Conservation (phyloP, 2,329 filamentous ascomycete genomes). For the Stachybotrys echinatus region DNA sequence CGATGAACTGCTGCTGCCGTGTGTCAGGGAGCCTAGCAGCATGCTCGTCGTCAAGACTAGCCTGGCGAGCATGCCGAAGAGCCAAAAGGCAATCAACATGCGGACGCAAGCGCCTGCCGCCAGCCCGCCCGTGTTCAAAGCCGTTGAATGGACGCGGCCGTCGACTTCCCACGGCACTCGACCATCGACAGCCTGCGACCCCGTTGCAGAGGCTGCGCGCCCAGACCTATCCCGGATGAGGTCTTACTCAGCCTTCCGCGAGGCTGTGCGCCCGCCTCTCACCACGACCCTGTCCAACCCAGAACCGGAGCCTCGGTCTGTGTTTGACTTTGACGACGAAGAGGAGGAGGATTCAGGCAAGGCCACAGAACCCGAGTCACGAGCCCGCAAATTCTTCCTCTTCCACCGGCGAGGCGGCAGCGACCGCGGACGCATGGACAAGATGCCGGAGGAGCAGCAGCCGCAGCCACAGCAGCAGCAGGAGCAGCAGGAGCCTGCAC, state of each 20-base stretch:
- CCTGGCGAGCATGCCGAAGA: neutral
- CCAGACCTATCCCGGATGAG: conserved; percentile 7
- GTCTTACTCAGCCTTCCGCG: neutral
- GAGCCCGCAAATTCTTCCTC: conserved; percentile 34
- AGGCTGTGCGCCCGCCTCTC: neutral
- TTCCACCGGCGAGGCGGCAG: conserved; percentile 33
- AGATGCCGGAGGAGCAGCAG: conserved; percentile 21
- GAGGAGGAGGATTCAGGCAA: conserved; percentile 21
- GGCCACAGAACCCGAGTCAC: conserved; percentile 15
- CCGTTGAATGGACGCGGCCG: neutral
- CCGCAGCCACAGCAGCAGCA: conserved; percentile 5
- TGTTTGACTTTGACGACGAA: conserved; percentile 44
- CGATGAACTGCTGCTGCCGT: conserved; percentile 16
- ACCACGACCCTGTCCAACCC: conserved; percentile 15
- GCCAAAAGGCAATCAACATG: neutral
- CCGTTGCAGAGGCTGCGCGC: conserved; percentile 11
- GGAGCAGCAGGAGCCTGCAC: conserved; percentile 8
- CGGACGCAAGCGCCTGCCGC: neutral
- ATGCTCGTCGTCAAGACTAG: neutral
- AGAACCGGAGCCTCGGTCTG: conserved; percentile 28
- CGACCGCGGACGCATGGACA: conserved; percentile 14
- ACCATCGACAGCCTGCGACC: neutral
- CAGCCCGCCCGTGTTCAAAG: neutral
- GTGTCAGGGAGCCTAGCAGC: conserved; percentile 7
- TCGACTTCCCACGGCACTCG: neutral